A percentile compares a stretch with the other conserved stretches of the same genome.
phyloP scores from a whole-genome alignment of 2,329 filamentous ascomycete species.

The Cladophialophora psammophila region DNA sequence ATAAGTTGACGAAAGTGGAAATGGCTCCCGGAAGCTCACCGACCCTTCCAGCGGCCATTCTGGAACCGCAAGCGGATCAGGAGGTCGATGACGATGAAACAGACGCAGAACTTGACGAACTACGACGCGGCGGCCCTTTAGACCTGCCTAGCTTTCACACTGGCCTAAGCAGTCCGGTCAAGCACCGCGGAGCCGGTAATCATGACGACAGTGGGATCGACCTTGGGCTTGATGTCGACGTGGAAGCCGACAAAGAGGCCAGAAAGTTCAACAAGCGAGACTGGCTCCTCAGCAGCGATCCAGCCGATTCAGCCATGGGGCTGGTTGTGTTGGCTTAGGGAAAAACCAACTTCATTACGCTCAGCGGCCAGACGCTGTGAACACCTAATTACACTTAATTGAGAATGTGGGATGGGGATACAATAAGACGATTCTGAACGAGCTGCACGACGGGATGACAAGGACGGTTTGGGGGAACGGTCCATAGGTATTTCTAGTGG shows the following conservation, averaged over 20 bases:
- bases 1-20: constrained; percentile 25
- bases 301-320: constrained; percentile 35
- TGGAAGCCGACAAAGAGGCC: constrained; percentile 39
- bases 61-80: constrained; percentile 18
- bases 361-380: constrained; percentile 1
- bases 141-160: constrained; percentile 40
- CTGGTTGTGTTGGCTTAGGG: constrained; percentile 32
- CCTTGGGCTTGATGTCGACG: constrained; percentile 49
- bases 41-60: constrained; percentile 19
- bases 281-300: constrained; percentile 42
- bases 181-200: constrained; percentile 23
- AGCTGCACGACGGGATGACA: constrained; percentile 28
- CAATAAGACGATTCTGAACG: constrained; percentile 21
- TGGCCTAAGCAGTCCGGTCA: constrained; percentile 38
- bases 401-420: not conserved
- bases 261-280: constrained; percentile 41
- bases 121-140: constrained; percentile 38
- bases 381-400: constrained; percentile 12
- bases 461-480: constrained; percentile 3
- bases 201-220: constrained; percentile 41
- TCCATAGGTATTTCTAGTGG: constrained; percentile 8
- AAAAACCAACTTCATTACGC: not conserved
- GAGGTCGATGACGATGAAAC: constrained; percentile 34
- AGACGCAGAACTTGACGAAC: constrained; percentile 39
- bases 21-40: constrained; percentile 17